phyloP scores from a whole-genome alignment of 371 early-diverging fungal species.

The Synchytrium microbalum region DNA sequence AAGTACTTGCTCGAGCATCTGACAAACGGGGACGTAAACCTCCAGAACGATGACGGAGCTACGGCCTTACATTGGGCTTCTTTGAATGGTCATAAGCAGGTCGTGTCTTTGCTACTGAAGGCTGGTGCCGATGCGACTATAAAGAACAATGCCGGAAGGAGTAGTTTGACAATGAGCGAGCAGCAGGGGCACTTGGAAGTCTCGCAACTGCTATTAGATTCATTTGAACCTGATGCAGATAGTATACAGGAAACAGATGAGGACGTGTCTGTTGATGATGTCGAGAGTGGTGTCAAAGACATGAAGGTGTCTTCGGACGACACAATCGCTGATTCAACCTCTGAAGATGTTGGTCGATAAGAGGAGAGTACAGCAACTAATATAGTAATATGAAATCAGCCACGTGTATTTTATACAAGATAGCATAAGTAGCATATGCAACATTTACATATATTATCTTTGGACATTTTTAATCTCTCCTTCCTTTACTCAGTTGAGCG shows the following conservation, averaged over 20 bases:
- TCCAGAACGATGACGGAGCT: conserved; percentile 61
- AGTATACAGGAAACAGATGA: neutral
- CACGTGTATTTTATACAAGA: too few relatives aligned
- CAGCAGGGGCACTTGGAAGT: conserved; percentile 4
- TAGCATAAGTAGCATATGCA: too few relatives aligned
- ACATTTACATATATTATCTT: too few relatives aligned
- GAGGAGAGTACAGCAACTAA: too few relatives aligned
- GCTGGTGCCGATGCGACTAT: conserved; percentile 25
- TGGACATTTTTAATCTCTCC: too few relatives aligned
- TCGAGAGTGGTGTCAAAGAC: too few relatives aligned
- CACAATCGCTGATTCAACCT: too few relatives aligned
- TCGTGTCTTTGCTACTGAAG: conserved; percentile 46
- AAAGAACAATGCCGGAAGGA: conserved; percentile 26
- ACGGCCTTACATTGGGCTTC: conserved; percentile 86
- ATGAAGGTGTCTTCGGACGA: too few relatives aligned
- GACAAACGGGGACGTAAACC: conserved; percentile 39
- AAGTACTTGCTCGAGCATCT: conserved; percentile 42
- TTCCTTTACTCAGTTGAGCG: too few relatives aligned
- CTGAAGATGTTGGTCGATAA: too few relatives aligned
- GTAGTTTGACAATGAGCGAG: conserved; percentile 27
- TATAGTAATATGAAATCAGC: too few relatives aligned
- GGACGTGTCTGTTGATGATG: neutral
- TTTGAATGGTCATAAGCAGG: conserved; percentile 66
- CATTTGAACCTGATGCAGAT: neutral
- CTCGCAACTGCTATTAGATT: neutral